phyloP scores from a whole-genome alignment of 495 filamentous ascomycete genomes.

The Lichenothelia convexa region DNA sequence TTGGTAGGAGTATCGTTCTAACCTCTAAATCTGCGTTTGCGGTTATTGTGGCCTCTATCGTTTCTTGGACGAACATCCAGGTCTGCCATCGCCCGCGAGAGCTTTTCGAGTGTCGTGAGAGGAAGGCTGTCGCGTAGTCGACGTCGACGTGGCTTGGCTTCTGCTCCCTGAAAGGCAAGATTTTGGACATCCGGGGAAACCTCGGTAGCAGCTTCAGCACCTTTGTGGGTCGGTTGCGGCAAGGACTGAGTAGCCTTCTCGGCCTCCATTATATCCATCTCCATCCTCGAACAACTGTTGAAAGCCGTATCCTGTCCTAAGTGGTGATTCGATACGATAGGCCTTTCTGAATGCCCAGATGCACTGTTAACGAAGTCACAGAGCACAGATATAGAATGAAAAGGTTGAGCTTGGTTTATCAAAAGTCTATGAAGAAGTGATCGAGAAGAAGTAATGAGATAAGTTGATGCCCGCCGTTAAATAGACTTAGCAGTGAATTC shows the following conservation, averaged over 20 bases:
- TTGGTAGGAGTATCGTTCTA: constrained; percentile 3
- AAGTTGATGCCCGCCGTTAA: no score
- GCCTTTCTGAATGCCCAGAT: no score
- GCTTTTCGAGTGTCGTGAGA: not conserved
- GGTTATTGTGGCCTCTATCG: constrained; percentile 35
- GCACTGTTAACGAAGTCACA: no score
- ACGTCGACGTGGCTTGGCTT: not conserved
- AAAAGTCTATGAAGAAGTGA: no score
- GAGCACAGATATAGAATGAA: no score
- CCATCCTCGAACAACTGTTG: no score
- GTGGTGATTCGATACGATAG: no score
- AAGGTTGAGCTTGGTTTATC: no score
- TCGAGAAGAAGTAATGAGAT: no score
- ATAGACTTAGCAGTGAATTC: no score
- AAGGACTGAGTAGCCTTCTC: not conserved
- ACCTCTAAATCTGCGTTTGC: constrained; percentile 49
- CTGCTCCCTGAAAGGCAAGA: not conserved
- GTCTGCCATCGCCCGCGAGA: constrained; percentile 8
- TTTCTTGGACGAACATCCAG: constrained; percentile 22
- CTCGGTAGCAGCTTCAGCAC: not conserved
- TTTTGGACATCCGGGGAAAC: not conserved
- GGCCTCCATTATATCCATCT: no score
- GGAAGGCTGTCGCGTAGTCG: not conserved
- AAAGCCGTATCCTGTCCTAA: no score
- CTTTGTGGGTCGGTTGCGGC: not conserved